phyloP scores from a whole-genome alignment of 2,329 filamentous ascomycete genomes.

The Claviceps digitariae region DNA sequence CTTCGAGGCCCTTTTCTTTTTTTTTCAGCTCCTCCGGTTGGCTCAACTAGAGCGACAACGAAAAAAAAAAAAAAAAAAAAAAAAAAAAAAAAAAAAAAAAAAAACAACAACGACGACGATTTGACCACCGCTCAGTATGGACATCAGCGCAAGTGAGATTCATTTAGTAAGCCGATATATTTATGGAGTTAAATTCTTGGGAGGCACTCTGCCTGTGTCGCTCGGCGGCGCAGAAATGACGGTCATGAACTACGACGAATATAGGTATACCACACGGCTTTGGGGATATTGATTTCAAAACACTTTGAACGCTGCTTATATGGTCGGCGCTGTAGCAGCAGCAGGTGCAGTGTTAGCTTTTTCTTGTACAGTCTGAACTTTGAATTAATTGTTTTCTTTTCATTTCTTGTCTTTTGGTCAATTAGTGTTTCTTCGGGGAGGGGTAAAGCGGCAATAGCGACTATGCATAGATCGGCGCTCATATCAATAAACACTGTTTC shows the following conservation, averaged over 20 bases:
- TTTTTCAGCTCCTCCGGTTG: too few species aligned
- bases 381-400: neutral
- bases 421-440: neutral
- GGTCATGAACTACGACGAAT: conserved; percentile 5
- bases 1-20: neutral
- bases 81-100: too few species aligned
- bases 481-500: neutral
- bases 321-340: neutral
- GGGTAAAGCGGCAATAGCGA: neutral
- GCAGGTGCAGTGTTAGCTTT: neutral
- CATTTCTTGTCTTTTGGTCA: neutral
- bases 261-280: conserved; percentile 7
- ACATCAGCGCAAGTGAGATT: neutral
- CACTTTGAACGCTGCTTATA: neutral
- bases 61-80: too few species aligned
- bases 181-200: conserved; percentile 1
- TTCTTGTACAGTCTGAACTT: neutral
- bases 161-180: neutral
- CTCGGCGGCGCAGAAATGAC: neutral
- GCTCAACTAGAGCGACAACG: too few species aligned
- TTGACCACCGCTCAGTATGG: neutral
- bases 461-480: neutral
- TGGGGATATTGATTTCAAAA: conserved; percentile 1
- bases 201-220: neutral
- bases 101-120: neutral